These are phyloP conservation scores for Cupressus sempervirens DNA, from an alignment of 75 land plant species.

Conservation along the genomic window DNA sequence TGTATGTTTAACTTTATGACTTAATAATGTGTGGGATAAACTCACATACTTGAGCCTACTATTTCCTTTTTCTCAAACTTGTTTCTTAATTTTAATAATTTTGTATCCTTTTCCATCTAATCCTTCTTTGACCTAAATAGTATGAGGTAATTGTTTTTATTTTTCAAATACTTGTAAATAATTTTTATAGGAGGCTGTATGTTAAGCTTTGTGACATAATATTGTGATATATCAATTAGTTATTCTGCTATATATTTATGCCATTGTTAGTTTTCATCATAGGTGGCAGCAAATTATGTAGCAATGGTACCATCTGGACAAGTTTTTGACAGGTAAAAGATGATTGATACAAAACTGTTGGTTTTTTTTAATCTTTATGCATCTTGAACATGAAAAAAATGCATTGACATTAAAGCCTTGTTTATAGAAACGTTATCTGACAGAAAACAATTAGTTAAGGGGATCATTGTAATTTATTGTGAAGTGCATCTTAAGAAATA, in stretches of 20 bases:
- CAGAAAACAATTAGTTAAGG: neutral
- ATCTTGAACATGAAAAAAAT: neutral
- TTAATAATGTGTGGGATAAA: too few species aligned
- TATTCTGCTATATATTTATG: neutral
- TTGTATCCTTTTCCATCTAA: too few species aligned
- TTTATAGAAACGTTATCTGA: neutral
- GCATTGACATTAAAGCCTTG: neutral
- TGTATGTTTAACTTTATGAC: too few species aligned
- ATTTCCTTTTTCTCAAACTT: too few species aligned
- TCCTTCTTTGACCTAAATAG: too few species aligned
- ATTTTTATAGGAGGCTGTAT: neutral
- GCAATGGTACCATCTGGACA: constrained; percentile 94
- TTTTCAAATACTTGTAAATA: too few species aligned
- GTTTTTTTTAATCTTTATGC: constrained; percentile 6
- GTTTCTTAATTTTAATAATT: too few species aligned
- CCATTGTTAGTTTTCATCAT: neutral
- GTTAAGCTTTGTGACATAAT: neutral
- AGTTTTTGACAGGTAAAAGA: constrained; percentile 82
- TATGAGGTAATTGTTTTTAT: too few species aligned
- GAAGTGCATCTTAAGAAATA: neutral
- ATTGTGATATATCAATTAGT: neutral
- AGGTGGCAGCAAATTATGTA: constrained; percentile 97
- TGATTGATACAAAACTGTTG: neutral
- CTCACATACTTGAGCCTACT: too few species aligned
- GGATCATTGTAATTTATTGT: neutral